These are phyloP conservation scores for Myriosclerotinia curreyana DNA, from an alignment of 2,329 filamentous ascomycete genomes.

Conservation along the genomic window DNA sequence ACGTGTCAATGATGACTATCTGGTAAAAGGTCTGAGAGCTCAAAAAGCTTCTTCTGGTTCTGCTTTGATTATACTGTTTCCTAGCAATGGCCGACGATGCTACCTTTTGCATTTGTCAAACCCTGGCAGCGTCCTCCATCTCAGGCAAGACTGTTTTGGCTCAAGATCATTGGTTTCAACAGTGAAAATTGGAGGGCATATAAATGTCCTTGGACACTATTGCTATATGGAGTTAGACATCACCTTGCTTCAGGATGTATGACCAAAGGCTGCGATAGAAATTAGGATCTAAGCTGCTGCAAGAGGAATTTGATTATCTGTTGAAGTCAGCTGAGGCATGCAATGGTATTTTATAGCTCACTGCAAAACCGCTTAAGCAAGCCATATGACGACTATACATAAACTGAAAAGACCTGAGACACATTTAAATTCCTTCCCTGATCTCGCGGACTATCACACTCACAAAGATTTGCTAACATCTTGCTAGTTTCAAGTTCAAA, in stretches of 20 bases:
- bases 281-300: constrained; percentile 32
- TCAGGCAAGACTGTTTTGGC: constrained; percentile 37
- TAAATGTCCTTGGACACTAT: constrained; percentile 39
- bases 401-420: constrained; percentile 79
- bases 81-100: constrained; percentile 31
- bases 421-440: constrained; percentile 14
- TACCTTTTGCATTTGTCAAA: constrained; percentile 24
- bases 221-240: constrained; percentile 54
- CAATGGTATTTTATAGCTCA: constrained; percentile 22
- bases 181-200: constrained; percentile 37
- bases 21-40: constrained; percentile 66
- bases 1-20: constrained; percentile 50
- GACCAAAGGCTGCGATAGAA: constrained; percentile 61
- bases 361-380: constrained; percentile 38
- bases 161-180: constrained; percentile 32
- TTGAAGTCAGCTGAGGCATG: constrained; percentile 28
- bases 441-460: neutral
- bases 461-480: constrained; percentile 23
- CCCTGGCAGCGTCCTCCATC: constrained; percentile 32
- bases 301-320: neutral
- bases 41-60: constrained; percentile 47
- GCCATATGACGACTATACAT: constrained; percentile 43
- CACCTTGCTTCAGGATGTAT: constrained; percentile 45
- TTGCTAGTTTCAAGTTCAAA: constrained; percentile 23
- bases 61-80: constrained; percentile 33